Evolutionary conservation across 805 yeast species (phyloP).

Genomic region (Zygotorulaspora chibaensis): DNA sequence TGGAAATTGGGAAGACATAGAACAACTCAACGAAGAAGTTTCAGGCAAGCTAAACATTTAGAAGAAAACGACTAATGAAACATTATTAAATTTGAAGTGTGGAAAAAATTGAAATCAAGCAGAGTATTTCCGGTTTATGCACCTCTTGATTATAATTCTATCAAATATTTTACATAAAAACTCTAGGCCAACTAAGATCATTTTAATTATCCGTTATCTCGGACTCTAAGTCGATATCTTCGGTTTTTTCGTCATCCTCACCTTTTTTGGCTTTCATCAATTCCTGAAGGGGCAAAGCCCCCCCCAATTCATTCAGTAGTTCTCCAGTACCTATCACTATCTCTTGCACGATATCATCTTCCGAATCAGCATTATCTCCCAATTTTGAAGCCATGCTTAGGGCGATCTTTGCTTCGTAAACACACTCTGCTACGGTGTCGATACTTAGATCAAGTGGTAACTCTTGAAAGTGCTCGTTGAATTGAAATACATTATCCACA

Average conservation of each 20-base stretch:
- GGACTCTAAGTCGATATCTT: conserved; percentile 29
- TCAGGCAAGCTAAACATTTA: conserved; percentile 12
- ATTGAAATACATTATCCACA: conserved; percentile 32
- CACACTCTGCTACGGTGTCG: conserved; percentile 27
- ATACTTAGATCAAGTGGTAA: conserved; percentile 39
- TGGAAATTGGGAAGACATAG: conserved; percentile 38
- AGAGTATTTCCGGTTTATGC: not conserved
- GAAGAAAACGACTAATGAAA: not conserved
- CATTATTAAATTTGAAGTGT: not conserved
- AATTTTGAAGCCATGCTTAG: conserved; percentile 40
- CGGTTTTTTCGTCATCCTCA: conserved; percentile 39
- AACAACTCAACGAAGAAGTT: conserved; percentile 35
- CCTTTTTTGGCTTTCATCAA: conserved; percentile 32
- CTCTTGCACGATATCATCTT: conserved; percentile 54
- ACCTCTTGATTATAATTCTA: not conserved
- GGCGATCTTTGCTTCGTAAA: conserved; percentile 38
- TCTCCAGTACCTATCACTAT: conserved; percentile 49
- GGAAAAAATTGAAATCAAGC: too few relatives aligned
- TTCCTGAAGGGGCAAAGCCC: conserved; percentile 45
- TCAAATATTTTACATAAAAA: not conserved
- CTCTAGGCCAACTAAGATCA: not conserved
- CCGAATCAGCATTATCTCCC: conserved; percentile 39
- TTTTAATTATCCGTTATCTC: conserved; percentile 2
- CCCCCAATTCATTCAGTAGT: conserved; percentile 56
- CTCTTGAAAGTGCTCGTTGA: conserved; percentile 34